Evolutionary conservation across 2,329 filamentous ascomycete genomes (phyloP).

Genomic region (Botrytis hyacinthi): DNA sequence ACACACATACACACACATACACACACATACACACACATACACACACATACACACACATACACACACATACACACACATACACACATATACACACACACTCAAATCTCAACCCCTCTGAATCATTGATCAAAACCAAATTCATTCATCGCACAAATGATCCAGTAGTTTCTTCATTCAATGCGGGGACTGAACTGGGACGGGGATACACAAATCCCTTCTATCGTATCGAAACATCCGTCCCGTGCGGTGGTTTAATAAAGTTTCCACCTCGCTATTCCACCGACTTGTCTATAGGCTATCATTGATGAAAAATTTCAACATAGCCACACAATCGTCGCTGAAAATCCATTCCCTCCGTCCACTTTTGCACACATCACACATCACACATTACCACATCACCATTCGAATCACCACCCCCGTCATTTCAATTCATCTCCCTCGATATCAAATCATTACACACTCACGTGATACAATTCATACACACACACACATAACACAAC

Average conservation of each 20-base stretch:
- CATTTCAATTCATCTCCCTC: background rate
- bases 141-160: background rate
- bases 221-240: background rate
- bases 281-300: background rate
- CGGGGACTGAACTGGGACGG: background rate
- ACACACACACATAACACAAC: background rate
- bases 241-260: background rate
- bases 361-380: background rate
- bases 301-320: background rate
- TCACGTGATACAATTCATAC: background rate
- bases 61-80: too few relatives aligned
- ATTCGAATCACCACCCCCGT: background rate
- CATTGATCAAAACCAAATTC: background rate
- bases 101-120: background rate
- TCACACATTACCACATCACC: background rate
- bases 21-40: too few relatives aligned
- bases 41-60: too few relatives aligned
- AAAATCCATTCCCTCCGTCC: background rate
- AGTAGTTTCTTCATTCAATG: background rate
- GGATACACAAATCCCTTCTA: background rate
- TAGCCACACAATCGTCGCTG: background rate
- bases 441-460: background rate
- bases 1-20: too few relatives aligned
- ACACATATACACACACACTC: background rate
- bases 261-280: background rate